A percentile compares a stretch with the other conserved stretches of the same genome.
Evolutionary conservation across 164 flowering plant species (phyloP).

Genomic region (Annona squamosa): DNA sequence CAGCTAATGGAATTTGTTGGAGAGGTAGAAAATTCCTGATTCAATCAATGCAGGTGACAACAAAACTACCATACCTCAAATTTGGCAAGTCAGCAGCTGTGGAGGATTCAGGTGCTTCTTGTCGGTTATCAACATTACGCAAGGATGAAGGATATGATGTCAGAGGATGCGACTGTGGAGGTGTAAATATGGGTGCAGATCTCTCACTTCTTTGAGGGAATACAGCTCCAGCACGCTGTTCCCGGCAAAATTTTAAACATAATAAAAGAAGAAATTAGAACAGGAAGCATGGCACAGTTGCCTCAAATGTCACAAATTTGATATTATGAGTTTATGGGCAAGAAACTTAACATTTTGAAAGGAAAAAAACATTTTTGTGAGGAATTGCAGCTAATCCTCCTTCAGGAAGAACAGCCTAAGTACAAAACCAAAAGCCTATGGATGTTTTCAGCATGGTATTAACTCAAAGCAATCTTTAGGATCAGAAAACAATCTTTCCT

Average conservation of each 20-base stretch:
- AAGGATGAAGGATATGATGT: conserved; percentile 62
- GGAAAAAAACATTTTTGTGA: not conserved
- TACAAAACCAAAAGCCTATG: not conserved
- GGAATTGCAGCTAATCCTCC: not conserved
- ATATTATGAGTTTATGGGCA: not conserved
- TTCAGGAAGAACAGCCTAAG: not conserved
- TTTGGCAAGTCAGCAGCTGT: conserved; percentile 72
- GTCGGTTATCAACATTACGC: conserved; percentile 39
- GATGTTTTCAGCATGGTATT: not conserved
- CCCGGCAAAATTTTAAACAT: not conserved
- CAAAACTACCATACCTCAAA: conserved; percentile 48
- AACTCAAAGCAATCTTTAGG: not conserved
- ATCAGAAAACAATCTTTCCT: not conserved
- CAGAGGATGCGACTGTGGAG: conserved; percentile 84
- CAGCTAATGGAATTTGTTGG: too few species aligned
- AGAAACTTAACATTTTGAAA: not conserved
- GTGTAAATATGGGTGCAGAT: conserved; percentile 80
- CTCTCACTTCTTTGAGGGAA: conserved; percentile 84
- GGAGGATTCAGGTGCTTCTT: conserved; percentile 61
- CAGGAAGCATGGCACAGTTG: not conserved
- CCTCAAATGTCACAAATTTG: not conserved
- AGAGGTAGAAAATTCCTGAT: too few species aligned
- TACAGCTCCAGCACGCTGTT: conserved; percentile 93
- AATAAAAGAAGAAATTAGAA: not conserved
- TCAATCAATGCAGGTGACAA: too few species aligned